Evolutionary conservation across 2,329 filamentous ascomycete genomes (phyloP), one percentile per base, ranked within the genome.

Genomic region (Ceratocystiopsis sp.): DNA sequence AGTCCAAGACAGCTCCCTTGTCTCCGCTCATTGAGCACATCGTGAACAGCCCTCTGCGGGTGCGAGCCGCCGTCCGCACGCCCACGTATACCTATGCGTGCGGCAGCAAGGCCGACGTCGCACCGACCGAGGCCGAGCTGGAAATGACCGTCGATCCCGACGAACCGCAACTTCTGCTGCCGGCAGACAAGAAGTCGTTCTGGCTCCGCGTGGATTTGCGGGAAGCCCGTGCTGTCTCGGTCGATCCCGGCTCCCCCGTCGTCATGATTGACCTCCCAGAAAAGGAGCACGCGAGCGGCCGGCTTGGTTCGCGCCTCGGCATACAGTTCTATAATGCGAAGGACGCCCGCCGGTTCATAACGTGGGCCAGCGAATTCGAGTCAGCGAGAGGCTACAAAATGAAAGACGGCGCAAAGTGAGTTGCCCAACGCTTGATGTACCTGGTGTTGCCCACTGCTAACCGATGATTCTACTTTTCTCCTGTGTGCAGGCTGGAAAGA

Each of bases 181-280:
- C 25, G 4, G 12, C 16, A 2, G 43, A 38, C 18, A 15, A 34
- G 1, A 29, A 37, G 2, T 29, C 10, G 21, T 13, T 14, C 14
- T 49, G 48, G 48, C 38, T 49, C 4, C 32, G 18, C 13, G 13
- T 40, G 2, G 40, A 42, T 11, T 33, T 49, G 38, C 5, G 16
- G 12, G 37, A 35, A 8, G 33, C 21, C 25, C 41, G 39, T 17
- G 13, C 10, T 8, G 18, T 46, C 29, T 17, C 19, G 15, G 32
- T 15, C 21, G 35, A 41, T 25, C n/a, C 34, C 1, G 15, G 25
- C 11, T 46, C 45, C 11, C 32, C 35, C 0, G 25, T 50, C 9
- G 29, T 45, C 4, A 10, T 42, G 2, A 13, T 49, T 11, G 15
- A 32, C 1, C 21, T 43, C 4, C 42, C 45, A 8, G 38, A 45